These are phyloP conservation scores for Sclerotinia sclerotiorum DNA, from an alignment of 2,329 filamentous ascomycete species.

Conservation along the genomic window DNA sequence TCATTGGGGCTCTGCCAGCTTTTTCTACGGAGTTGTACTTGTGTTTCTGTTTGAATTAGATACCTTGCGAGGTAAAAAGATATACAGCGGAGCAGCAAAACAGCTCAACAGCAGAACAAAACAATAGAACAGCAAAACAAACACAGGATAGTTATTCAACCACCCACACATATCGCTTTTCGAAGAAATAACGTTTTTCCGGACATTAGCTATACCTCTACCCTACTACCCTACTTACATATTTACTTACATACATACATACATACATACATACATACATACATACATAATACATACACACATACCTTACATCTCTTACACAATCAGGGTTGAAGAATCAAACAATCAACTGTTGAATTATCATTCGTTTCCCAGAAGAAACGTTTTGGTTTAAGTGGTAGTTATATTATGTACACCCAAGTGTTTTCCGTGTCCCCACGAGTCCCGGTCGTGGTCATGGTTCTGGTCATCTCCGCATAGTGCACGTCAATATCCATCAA, in stretches of 20 bases:
- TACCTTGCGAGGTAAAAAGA: background rate
- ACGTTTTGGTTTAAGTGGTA: background rate
- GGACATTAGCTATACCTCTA: background rate
- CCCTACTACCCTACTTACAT: background rate
- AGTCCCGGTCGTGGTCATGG: constrained; percentile 14
- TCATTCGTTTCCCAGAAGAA: background rate
- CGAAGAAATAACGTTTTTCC: background rate
- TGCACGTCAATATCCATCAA: background rate
- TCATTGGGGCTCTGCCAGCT: constrained; percentile 12
- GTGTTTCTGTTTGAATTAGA: background rate
- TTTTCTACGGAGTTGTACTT: background rate
- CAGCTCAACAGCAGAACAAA: background rate
- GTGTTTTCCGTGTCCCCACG: constrained; percentile 19
- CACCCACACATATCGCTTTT: background rate
- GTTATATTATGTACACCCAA: constrained; percentile 9
- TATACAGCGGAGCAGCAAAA: too few species aligned
- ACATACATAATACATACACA: background rate
- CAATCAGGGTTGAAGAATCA: background rate
- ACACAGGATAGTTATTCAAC: background rate
- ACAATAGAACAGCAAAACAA: background rate
- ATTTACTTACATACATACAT: too few species aligned
- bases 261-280: background rate
- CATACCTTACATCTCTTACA: background rate
- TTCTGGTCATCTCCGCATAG: constrained; percentile 20
- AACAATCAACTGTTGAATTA: background rate